A percentile compares a stretch with the other conserved stretches of the same genome.
phyloP scores from a whole-genome alignment of 495 filamentous ascomycete genomes.

The Annulohypoxylon bovei region DNA sequence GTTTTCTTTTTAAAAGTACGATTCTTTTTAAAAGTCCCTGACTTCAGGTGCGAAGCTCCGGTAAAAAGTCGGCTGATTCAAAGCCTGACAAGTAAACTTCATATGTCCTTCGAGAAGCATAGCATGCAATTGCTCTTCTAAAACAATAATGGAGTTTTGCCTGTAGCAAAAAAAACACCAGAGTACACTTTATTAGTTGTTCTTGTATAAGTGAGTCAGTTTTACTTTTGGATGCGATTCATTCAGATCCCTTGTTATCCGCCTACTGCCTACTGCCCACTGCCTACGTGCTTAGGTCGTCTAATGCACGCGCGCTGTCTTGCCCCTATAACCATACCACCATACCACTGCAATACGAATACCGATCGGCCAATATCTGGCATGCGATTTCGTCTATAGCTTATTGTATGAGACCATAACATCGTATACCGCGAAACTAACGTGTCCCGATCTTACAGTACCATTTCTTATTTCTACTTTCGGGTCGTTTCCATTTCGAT shows the following conservation, averaged over 20 bases:
- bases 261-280: no score
- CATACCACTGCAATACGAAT: neutral
- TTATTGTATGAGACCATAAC: conserved; percentile 6
- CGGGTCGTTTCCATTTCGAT: conserved; percentile 41
- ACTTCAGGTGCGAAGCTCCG: no score
- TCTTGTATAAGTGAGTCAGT: conserved; percentile 46
- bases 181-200: conserved; percentile 35
- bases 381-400: conserved; percentile 31
- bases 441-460: conserved; percentile 41
- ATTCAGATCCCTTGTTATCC: conserved; percentile 5
- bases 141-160: conserved; percentile 32
- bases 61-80: no score
- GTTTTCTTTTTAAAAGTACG: no score
- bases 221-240: conserved; percentile 13
- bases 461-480: conserved; percentile 44
- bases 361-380: conserved; percentile 13
- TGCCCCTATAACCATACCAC: conserved; percentile 19
- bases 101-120: conserved; percentile 1
- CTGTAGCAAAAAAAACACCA: conserved; percentile 28
- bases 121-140: conserved; percentile 34
- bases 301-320: conserved; percentile 23
- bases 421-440: conserved; percentile 29
- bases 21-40: no score
- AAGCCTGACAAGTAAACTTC: no score
- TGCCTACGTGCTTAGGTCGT: neutral